phyloP scores from a whole-genome alignment of 768 basidiomycete genomes.

The Xerocomellus dryophilus region DNA sequence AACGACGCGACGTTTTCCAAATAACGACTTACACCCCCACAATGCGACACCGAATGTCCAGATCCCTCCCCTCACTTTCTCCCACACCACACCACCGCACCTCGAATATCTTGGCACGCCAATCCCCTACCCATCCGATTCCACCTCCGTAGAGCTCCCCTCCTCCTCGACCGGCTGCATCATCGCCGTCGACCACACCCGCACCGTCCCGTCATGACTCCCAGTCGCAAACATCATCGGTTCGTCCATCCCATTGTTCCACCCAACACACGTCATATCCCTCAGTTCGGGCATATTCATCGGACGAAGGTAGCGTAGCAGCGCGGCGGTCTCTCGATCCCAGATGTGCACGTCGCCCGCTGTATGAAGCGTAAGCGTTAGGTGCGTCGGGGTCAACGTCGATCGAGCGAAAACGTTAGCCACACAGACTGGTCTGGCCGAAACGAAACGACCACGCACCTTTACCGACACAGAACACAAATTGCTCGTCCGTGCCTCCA shows the following conservation, averaged over 20 bases:
- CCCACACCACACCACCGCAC: background rate
- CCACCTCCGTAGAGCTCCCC: conserved; percentile 20
- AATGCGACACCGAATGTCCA: background rate
- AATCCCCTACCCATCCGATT: conserved; percentile 15
- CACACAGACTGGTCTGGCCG: background rate
- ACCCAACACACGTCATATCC: conserved; percentile 78
- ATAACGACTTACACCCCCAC: background rate
- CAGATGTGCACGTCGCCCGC: conserved; percentile 83
- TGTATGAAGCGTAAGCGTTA: conserved; percentile 26
- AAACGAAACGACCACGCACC: conserved; percentile 35
- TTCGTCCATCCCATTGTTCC: conserved; percentile 60
- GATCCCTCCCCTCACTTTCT: no score
- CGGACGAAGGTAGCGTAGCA: conserved; percentile 65
- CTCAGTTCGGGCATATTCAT: conserved; percentile 47
- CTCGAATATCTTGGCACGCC: background rate
- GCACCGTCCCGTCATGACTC: conserved; percentile 72
- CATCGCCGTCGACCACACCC: conserved; percentile 61
- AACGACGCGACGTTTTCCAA: background rate
- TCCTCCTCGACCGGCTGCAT: background rate
- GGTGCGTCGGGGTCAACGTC: no score
- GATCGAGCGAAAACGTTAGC: background rate
- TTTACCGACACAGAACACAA: conserved; percentile 80
- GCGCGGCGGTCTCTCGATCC: conserved; percentile 74
- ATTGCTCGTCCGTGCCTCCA: conserved; percentile 71
- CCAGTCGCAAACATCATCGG: conserved; percentile 63